phyloP scores from a whole-genome alignment of 108 stramenopile genomes.

The Skeletonema costatum region DNA sequence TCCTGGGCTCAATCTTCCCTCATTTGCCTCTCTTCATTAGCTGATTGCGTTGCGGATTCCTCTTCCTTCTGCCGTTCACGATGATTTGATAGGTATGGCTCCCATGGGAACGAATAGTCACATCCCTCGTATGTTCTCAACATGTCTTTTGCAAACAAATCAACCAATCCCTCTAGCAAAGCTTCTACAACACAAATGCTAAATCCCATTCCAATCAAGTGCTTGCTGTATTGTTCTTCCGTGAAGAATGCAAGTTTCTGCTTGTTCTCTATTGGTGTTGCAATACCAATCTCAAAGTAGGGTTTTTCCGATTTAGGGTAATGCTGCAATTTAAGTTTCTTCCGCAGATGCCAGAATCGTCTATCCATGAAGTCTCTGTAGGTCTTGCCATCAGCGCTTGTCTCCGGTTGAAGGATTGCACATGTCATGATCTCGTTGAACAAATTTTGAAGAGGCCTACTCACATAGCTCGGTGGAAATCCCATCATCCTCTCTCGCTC shows the following conservation, averaged over 20 bases:
- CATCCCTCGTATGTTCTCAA: not conserved
- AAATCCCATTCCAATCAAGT: conserved; percentile 41
- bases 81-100: not conserved
- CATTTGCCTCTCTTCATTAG: too few relatives aligned
- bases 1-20: too few relatives aligned
- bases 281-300: conserved; percentile 31
- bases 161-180: not conserved
- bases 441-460: conserved; percentile 6
- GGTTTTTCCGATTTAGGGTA: conserved; percentile 4
- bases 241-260: conserved; percentile 11
- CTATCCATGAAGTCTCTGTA: conserved; percentile 21
- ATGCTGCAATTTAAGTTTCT: conserved; percentile 24
- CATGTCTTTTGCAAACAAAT: not conserved
- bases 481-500: conserved; percentile 45
- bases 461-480: conserved; percentile 27
- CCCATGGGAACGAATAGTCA: not conserved
- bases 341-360: conserved; percentile 23
- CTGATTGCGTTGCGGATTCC: too few relatives aligned
- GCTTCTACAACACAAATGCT: not conserved
- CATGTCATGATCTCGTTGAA: conserved; percentile 9
- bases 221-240: conserved; percentile 36
- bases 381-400: conserved; percentile 7
- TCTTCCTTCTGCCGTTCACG: too few relatives aligned
- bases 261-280: conserved; percentile 36
- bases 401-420: conserved; percentile 30